phyloP scores from a whole-genome alignment of 2,329 filamentous ascomycete genomes.

The Trichoderma pleuroti region DNA sequence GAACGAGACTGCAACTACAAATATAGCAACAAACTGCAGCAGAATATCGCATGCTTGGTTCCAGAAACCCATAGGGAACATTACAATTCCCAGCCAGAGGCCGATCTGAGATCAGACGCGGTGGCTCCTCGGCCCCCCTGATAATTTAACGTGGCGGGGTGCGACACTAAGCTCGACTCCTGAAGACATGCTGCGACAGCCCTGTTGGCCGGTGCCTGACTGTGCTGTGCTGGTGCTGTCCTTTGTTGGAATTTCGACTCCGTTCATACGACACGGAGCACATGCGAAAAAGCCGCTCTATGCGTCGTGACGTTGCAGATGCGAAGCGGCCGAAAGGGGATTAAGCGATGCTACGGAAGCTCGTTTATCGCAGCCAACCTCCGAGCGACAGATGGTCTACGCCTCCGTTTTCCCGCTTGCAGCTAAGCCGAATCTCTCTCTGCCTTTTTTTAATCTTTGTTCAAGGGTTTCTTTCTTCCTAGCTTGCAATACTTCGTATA shows the following conservation, averaged over 20 bases:
- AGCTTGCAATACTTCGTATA: not conserved
- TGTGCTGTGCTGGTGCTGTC: not conserved
- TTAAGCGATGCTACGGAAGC: not conserved
- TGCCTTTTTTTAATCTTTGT: not conserved
- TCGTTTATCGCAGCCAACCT: not conserved
- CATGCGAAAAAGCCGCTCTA: not conserved
- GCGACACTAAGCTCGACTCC: slow-evolving; percentile 8
- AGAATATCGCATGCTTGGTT: not conserved
- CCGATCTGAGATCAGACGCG: slow-evolving; percentile 17
- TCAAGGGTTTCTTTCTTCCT: not conserved
- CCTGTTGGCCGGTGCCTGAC: not conserved
- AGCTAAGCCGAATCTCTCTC: not conserved
- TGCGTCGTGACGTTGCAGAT: not conserved
- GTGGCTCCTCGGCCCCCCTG: slow-evolving; percentile 6
- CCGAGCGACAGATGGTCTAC: not conserved
- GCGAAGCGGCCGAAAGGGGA: not conserved
- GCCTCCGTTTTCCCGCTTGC: not conserved
- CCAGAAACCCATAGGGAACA: not conserved
- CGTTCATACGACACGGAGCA: not conserved
- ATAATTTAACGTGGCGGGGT: slow-evolving; percentile 16
- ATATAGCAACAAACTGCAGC: not conserved
- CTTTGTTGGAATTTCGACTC: not conserved
- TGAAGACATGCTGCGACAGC: slow-evolving; percentile 11
- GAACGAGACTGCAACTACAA: not conserved
- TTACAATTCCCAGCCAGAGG: not conserved